Evolutionary conservation across 2,329 filamentous ascomycete genomes (phyloP).

Genomic region (Alternaria triticina): DNA sequence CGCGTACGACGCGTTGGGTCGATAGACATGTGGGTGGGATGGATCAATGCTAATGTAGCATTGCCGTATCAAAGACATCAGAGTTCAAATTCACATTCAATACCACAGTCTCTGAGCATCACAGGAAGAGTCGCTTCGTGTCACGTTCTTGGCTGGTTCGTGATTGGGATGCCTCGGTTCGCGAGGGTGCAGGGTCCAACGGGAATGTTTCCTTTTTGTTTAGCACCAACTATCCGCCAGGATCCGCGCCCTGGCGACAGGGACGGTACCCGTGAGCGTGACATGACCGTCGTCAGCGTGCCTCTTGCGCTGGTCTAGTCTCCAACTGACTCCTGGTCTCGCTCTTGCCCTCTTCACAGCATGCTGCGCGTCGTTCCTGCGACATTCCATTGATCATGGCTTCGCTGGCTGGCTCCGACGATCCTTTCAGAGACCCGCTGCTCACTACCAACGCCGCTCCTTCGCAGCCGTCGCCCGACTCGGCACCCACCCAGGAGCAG

Average conservation of each 20-base stretch:
- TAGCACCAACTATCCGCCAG: conserved; percentile 11
- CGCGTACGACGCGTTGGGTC: background rate
- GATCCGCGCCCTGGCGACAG: conserved; percentile 15
- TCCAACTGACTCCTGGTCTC: background rate
- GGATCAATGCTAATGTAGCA: conserved; percentile 17
- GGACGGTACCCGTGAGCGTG: conserved; percentile 6
- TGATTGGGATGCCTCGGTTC: conserved; percentile 13
- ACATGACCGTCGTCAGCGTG: conserved; percentile 1
- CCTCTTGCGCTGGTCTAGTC: background rate
- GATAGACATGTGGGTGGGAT: background rate
- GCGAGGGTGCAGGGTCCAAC: conserved; percentile 13
- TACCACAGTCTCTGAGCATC: background rate
- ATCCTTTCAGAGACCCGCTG: conserved; percentile 12
- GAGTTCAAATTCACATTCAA: background rate
- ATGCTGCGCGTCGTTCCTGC: conserved; percentile 5
- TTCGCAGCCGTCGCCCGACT: conserved; percentile 39
- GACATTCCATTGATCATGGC: conserved; percentile 31
- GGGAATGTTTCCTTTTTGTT: conserved; percentile 11
- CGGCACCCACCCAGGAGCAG: background rate
- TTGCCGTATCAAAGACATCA: conserved; percentile 17
- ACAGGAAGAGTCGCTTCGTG: background rate
- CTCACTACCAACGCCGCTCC: conserved; percentile 27
- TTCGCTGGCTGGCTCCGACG: conserved; percentile 1
- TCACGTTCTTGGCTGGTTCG: background rate
- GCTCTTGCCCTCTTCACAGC: background rate